Percentiles rank a stretch among this genome's conserved stretches.
phyloP scores from a whole-genome alignment of 2,329 filamentous ascomycete species.

The Fusarium pininemorale region DNA sequence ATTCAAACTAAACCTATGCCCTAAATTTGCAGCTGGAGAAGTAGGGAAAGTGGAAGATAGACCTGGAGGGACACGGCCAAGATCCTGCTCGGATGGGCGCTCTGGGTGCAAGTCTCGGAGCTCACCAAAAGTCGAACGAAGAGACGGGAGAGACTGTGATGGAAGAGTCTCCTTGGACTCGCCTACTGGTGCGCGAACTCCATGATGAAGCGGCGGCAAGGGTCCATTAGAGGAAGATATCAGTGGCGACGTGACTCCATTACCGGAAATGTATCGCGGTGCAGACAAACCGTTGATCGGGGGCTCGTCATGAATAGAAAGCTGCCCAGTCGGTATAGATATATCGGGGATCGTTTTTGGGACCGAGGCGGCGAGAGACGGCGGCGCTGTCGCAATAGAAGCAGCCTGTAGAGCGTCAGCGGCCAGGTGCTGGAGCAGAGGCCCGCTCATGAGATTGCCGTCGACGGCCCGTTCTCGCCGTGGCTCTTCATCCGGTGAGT shows the following conservation, averaged over 20 bases:
- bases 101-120: slow-evolving; percentile 46
- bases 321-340: slow-evolving; percentile 42
- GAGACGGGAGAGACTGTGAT: slow-evolving; percentile 52
- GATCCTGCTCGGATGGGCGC: slow-evolving; percentile 47
- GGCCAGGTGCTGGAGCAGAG: slow-evolving; percentile 45
- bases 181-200: slow-evolving; percentile 48
- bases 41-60: slow-evolving; percentile 43
- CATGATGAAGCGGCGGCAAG: slow-evolving; percentile 51
- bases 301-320: slow-evolving; percentile 49
- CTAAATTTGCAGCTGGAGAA: slow-evolving; percentile 46
- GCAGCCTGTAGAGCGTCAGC: slow-evolving; percentile 46
- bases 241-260: slow-evolving; percentile 36
- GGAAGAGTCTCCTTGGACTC: slow-evolving; percentile 50
- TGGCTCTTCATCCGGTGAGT: slow-evolving; percentile 36
- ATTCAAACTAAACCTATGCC: slow-evolving; percentile 45
- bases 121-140: slow-evolving; percentile 50
- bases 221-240: slow-evolving; percentile 41
- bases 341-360: slow-evolving; percentile 42
- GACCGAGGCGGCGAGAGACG: slow-evolving; percentile 13
- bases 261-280: slow-evolving; percentile 14
- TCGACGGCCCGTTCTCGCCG: slow-evolving; percentile 19
- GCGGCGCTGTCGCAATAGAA: slow-evolving; percentile 10
- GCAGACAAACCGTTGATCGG: slow-evolving; percentile 1
- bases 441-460: slow-evolving; percentile 32
- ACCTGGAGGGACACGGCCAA: slow-evolving; percentile 34